Evolutionary conservation across 2,329 filamentous ascomycete species (phyloP).

Genomic region (Dothideomycetes sp.): DNA sequence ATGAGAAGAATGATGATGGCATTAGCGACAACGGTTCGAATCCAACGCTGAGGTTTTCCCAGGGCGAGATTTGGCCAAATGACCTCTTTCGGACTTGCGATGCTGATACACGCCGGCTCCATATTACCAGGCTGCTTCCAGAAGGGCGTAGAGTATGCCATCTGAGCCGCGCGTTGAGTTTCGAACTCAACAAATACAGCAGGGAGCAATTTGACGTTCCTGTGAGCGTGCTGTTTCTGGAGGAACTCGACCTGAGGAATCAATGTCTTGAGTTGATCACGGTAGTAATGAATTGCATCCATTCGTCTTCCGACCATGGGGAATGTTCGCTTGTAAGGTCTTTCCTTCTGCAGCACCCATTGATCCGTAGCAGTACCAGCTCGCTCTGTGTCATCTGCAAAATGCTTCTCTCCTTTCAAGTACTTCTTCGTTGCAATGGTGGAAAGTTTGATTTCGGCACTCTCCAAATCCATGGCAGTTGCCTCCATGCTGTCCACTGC

Average conservation of each 20-base stretch:
- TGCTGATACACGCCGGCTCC: slow-evolving; percentile 32
- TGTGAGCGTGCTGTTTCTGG: slow-evolving; percentile 57
- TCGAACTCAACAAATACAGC: slow-evolving; percentile 85
- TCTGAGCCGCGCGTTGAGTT: slow-evolving; percentile 70
- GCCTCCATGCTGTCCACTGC: slow-evolving; percentile 36
- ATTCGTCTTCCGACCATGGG: slow-evolving; percentile 70
- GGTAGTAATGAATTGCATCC: slow-evolving; percentile 83
- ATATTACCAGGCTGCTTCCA: slow-evolving; percentile 24
- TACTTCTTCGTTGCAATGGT: slow-evolving; percentile 24
- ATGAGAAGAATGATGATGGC: slow-evolving; percentile 33
- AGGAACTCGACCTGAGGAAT: slow-evolving; percentile 55
- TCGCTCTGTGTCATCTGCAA: slow-evolving; percentile 11
- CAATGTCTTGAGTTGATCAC: slow-evolving; percentile 62
- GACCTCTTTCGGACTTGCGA: slow-evolving; percentile 31
- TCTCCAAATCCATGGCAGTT: slow-evolving; percentile 36
- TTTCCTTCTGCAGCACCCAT: slow-evolving; percentile 62
- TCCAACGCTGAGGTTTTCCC: slow-evolving; percentile 28
- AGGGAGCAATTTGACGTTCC: slow-evolving; percentile 55
- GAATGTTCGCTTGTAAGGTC: slow-evolving; percentile 40
- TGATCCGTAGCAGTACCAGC: slow-evolving; percentile 45
- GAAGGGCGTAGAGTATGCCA: slow-evolving; percentile 54
- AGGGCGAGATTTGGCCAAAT: slow-evolving; percentile 35
- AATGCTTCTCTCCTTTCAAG: slow-evolving; percentile 21
- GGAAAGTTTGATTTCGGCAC: slow-evolving; percentile 34
- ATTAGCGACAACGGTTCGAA: slow-evolving; percentile 27